Evolutionary conservation across 495 filamentous ascomycete genomes (phyloP).

Genomic region (Saxophila tyrrhenica): DNA sequence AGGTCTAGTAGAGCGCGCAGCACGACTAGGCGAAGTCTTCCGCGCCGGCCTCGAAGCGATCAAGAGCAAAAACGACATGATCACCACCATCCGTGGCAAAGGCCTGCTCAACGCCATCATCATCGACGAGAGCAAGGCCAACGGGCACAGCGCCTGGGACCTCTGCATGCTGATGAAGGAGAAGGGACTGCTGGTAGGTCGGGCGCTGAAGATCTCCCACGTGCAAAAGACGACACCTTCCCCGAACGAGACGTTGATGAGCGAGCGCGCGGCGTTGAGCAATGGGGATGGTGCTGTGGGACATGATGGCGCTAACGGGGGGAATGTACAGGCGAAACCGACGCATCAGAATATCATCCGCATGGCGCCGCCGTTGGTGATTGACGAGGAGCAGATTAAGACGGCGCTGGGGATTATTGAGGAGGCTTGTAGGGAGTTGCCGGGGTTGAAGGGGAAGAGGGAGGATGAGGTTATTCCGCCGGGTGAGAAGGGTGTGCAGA

Average conservation of each 20-base stretch:
- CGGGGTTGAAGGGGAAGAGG: conserved; percentile 43
- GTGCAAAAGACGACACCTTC: conserved; percentile 20
- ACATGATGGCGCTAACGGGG: conserved; percentile 6
- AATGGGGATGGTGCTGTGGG: neutral
- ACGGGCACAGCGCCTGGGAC: conserved; percentile 90
- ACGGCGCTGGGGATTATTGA: conserved; percentile 30
- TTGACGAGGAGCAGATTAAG: conserved; percentile 32
- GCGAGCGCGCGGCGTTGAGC: neutral
- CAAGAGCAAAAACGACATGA: conserved; percentile 52
- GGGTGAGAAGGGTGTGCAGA: conserved; percentile 57
- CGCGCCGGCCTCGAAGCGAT: conserved; percentile 61
- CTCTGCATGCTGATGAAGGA: conserved; percentile 90
- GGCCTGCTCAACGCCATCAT: conserved; percentile 93
- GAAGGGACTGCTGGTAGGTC: conserved; percentile 79
- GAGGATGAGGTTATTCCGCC: conserved; percentile 89
- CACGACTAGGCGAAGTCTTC: conserved; percentile 73
- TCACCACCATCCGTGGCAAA: conserved; percentile 79
- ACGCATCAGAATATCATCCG: conserved; percentile 90
- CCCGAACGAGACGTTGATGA: conserved; percentile 22
- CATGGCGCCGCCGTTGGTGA: conserved; percentile 34
- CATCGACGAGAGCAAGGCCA: conserved; percentile 81
- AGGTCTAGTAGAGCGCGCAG: conserved; percentile 68
- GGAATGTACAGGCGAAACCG: conserved; percentile 76
- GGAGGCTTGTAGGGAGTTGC: conserved; percentile 31
- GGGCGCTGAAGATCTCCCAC: conserved; percentile 36